A percentile compares a stretch with the other conserved stretches of the same genome.
These are phyloP conservation scores for Alternaria gaisen DNA, from an alignment of 2,329 filamentous ascomycete genomes.

Conservation along the genomic window DNA sequence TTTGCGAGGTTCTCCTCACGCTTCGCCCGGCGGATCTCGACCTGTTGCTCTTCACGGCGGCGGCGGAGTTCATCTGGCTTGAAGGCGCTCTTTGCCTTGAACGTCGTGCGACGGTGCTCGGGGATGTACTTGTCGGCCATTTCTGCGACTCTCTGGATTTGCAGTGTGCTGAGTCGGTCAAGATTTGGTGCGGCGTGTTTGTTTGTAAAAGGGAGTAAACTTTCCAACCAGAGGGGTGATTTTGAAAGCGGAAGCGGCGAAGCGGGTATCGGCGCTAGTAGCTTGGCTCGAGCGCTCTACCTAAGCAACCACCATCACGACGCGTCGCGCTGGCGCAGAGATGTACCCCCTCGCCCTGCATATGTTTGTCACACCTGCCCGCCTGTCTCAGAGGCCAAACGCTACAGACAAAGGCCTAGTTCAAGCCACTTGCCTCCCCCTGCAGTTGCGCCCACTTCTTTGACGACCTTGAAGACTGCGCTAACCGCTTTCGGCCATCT, in stretches of 20 bases:
- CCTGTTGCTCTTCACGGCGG: slow-evolving; percentile 98
- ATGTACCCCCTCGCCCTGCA: background rate
- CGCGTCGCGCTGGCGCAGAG: background rate
- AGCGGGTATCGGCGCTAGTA: slow-evolving; percentile 30
- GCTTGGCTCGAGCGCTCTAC: slow-evolving; percentile 25
- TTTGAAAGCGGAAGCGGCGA: slow-evolving; percentile 49
- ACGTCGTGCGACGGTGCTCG: slow-evolving; percentile 98
- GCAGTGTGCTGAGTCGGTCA: slow-evolving; percentile 26
- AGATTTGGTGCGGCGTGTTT: slow-evolving; percentile 36
- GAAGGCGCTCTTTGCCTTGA: slow-evolving; percentile 99
- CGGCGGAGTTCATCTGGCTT: slow-evolving; percentile 98
- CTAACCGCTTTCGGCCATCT: slow-evolving; percentile 27
- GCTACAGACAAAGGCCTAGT: background rate
- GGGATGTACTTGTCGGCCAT: slow-evolving; percentile 99
- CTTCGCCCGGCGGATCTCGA: slow-evolving; percentile 98
- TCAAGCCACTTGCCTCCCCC: background rate
- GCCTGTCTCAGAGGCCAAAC: background rate
- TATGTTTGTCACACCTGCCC: background rate
- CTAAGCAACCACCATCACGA: slow-evolving; percentile 27
- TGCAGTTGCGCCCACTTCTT: background rate
- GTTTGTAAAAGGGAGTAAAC: slow-evolving; percentile 46
- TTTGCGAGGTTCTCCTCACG: slow-evolving; percentile 99
- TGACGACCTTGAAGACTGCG: slow-evolving; percentile 7
- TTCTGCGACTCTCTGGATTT: slow-evolving; percentile 51
- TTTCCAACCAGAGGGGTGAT: slow-evolving; percentile 41